Base-by-base conservation (phyloP, 805 yeast species). In the Kurtzmaniella fragi region DNA sequence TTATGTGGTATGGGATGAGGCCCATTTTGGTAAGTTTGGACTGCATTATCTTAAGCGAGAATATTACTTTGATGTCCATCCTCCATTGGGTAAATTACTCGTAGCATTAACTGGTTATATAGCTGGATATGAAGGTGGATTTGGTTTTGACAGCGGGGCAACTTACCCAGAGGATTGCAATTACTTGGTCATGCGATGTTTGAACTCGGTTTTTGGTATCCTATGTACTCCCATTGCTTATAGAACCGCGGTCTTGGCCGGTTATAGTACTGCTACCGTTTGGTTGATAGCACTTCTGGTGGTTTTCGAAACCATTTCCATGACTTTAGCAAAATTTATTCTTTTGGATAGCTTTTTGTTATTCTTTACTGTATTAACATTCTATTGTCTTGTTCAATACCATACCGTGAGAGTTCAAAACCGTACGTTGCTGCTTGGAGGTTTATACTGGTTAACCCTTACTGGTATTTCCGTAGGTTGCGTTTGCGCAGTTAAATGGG, bases 21-120 rank as follows among this genome's bases (percentile, higher is more conserved):
- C 96, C 31, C 96, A 90, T 67, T 91, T 91, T 61, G 99, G 97
- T 37, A 93, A 91, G 60, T 91, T 91, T 59, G 98, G 97, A 26
- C 82, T 96, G 10, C 83, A 87, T 59, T 91, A 91, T 62, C 70
- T 91, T 45, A 81, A 69, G 48, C 93, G 87, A 50, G 95, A 87
- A 53, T 88, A 85, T 58, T 91, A 90, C 61, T 95, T 87, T 58
- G 99, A 91, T 62, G 96, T 91, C 27, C 99, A 91, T 63, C 99
- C 99, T 35, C 99, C 99, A 1, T 69, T 91, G 52, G 98, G 97
- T 16, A 91, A 91, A 62, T 82, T 91, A 84, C 72, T 93, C 43
- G 86, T 88, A 42, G 98, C 95, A 0, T 70, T 87, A 31, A 81
- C 90, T 32, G 97, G 95, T 34, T 87, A 78, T 59, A 58, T 89